Percentiles rank a stretch among this genome's conserved stretches.
These are phyloP conservation scores for Diaporthe sp. DNA, from an alignment of 2,329 filamentous ascomycete genomes.

Conservation along the genomic window DNA sequence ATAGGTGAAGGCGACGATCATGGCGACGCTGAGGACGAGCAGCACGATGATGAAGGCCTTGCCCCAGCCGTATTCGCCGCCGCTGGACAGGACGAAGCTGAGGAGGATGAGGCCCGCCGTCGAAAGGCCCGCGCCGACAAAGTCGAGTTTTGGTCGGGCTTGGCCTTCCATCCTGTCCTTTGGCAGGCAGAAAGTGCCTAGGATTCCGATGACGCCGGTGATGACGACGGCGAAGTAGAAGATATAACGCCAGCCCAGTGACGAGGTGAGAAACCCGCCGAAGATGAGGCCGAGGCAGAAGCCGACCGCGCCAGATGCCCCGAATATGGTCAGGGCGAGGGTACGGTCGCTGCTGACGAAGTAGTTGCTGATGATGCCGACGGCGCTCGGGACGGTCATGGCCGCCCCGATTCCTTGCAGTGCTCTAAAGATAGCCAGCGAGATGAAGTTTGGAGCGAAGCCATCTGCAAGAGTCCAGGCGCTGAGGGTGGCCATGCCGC, in stretches of 20 bases:
- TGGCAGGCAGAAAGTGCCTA: slow-evolving; percentile 53
- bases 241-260: slow-evolving; percentile 54
- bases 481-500: slow-evolving; percentile 51
- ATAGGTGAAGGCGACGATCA: slow-evolving; percentile 53
- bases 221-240: slow-evolving; percentile 52
- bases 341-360: slow-evolving; percentile 53
- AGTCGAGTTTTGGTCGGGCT: slow-evolving; percentile 53
- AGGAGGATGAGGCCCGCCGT: slow-evolving; percentile 57
- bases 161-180: slow-evolving; percentile 51
- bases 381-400: slow-evolving; percentile 60
- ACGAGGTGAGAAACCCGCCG: slow-evolving; percentile 53
- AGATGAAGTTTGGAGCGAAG: slow-evolving; percentile 57
- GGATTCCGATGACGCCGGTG: slow-evolving; percentile 42
- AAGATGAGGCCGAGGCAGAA: slow-evolving; percentile 56
- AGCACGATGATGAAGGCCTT: slow-evolving; percentile 58
- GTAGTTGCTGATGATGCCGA: slow-evolving; percentile 57
- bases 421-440: slow-evolving; percentile 57
- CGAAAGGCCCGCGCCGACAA: slow-evolving; percentile 55
- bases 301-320: slow-evolving; percentile 53
- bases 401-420: slow-evolving; percentile 60
- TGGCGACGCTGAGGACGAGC: slow-evolving; percentile 51
- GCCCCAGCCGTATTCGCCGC: slow-evolving; percentile 59
- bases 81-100: slow-evolving; percentile 58
- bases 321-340: slow-evolving; percentile 54
- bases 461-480: slow-evolving; percentile 50